phyloP scores from a whole-genome alignment of 2,329 filamentous ascomycete genomes.

The Graphilbum ipis-grandicollis region DNA sequence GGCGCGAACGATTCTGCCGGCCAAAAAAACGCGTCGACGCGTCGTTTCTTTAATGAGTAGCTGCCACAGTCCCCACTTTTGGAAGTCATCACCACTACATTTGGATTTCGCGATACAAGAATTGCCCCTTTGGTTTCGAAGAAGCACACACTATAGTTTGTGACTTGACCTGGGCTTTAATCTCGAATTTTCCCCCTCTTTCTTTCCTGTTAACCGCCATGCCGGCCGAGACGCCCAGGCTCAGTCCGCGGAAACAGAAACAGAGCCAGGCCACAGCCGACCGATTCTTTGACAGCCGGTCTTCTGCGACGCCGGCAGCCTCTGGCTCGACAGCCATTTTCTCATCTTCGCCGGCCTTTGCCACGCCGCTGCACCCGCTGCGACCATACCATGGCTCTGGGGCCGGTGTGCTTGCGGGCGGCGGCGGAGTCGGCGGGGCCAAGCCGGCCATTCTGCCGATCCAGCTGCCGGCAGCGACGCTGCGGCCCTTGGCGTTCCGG shows the following conservation, averaged over 20 bases:
- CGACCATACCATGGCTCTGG: constrained; percentile 41
- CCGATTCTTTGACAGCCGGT: constrained; percentile 19
- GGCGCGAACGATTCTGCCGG: constrained; percentile 9
- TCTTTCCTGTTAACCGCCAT: constrained; percentile 6
- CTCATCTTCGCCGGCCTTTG: constrained; percentile 82
- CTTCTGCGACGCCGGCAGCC: constrained; percentile 10
- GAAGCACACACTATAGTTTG: too few species aligned
- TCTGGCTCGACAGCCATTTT: constrained; percentile 44
- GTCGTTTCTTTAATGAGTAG: constrained; percentile 1
- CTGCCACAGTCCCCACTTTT: too few species aligned
- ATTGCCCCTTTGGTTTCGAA: too few species aligned
- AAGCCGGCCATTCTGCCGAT: constrained; percentile 59
- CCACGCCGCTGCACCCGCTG: constrained; percentile 67
- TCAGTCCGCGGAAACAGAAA: constrained; percentile 12
- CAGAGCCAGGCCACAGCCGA: constrained; percentile 16
- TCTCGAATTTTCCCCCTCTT: too few species aligned
- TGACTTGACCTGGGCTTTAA: too few species aligned
- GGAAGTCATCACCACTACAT: too few species aligned
- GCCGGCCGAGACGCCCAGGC: constrained; percentile 9
- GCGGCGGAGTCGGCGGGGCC: constrained; percentile 53
- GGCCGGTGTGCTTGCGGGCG: constrained; percentile 47
- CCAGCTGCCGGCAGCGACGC: constrained; percentile 66
- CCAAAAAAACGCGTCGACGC: constrained; percentile 6
- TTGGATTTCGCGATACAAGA: too few species aligned
- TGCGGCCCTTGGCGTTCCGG: constrained; percentile 81